Evolutionary conservation across 164 flowering plant species (phyloP).

Genomic region (Berberis vulgaris): DNA sequence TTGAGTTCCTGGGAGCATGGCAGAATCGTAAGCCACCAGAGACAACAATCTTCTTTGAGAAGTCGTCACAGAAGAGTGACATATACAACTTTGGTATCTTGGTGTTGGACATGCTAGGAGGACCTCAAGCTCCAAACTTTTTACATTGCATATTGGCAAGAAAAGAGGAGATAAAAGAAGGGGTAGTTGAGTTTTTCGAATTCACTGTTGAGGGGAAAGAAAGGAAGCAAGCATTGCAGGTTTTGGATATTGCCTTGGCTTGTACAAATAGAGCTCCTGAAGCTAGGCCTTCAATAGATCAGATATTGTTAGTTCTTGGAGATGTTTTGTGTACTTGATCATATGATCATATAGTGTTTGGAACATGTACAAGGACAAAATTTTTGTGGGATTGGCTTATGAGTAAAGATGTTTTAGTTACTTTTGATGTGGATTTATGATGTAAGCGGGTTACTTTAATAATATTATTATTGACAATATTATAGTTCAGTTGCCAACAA

Average conservation of each 20-base stretch:
- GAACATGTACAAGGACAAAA: not conserved
- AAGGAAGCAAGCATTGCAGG: slow-evolving; percentile 27
- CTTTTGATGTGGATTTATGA: too few species aligned
- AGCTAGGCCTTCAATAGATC: slow-evolving; percentile 30
- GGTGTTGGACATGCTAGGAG: slow-evolving; percentile 9
- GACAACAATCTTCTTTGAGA: not conserved
- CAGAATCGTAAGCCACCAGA: not conserved
- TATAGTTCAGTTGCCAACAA: too few species aligned
- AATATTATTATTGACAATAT: too few species aligned
- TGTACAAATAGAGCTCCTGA: slow-evolving; percentile 25
- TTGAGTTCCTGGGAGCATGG: too few species aligned
- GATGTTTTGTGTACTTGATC: not conserved
- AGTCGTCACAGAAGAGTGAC: slow-evolving; percentile 22
- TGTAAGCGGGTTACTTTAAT: too few species aligned
- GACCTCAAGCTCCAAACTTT: slow-evolving; percentile 11
- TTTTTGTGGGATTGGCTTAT: too few species aligned
- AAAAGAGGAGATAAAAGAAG: slow-evolving; percentile 20
- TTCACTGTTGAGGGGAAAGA: slow-evolving; percentile 20
- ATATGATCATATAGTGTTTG: not conserved
- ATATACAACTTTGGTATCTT: not conserved
- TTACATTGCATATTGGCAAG: slow-evolving; percentile 7
- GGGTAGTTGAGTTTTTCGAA: slow-evolving; percentile 26
- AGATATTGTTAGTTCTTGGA: slow-evolving; percentile 14
- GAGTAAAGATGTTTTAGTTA: too few species aligned
- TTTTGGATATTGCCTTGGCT: slow-evolving; percentile 34